Evolutionary conservation across 768 basidiomycete species (phyloP), one percentile per base, ranked within the genome.

Genomic region (Mrakia frigida): DNA sequence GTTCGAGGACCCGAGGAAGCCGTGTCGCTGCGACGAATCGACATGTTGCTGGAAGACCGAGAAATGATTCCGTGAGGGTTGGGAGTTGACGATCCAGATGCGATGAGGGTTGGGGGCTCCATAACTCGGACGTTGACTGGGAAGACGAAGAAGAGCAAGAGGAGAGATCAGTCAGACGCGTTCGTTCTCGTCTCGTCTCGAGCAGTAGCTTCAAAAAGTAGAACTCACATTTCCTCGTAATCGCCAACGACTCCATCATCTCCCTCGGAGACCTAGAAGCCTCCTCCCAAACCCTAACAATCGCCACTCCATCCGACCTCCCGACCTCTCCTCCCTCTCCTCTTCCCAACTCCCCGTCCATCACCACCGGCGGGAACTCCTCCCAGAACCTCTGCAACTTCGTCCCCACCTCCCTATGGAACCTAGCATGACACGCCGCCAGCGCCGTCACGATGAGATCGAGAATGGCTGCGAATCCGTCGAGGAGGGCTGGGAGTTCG

Each of bases 401-500:
- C 16, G 74, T 75, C 31, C 77, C 72, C 3, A 83, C 76, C 1
- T 70, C 69, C 16, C 52, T 23, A 68, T 83, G 78, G 73, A 80
- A 84, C 21, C 63, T 69, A 7, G 81, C 79, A 61, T 83, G 83
- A 23, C 80, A 79, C 7, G 65, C 61, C 6, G 81, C 80, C 70
- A 82, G 82, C 10, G 80, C 79, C 3, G 71, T 61, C 4, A 82
- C 14, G 37, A 81, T 79, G 0, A 82, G 41, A 63, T 82, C 83
- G 39, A 83, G 76, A 18, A 83, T 81, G 59, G 80, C 74, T n/a
- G 77, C 76, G 67, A 81, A 81, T 0, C 84, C 84, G 46, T 82
- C 81, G 31, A 83, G 46, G 61, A 83, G 82, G 0, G 78, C 69
- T 7, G 84, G 84, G 0, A 84, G 78, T 70, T 84, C 84, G 46